Conservation (phyloP, 2,329 filamentous ascomycete genomes). For the Microdochium nivale region DNA sequence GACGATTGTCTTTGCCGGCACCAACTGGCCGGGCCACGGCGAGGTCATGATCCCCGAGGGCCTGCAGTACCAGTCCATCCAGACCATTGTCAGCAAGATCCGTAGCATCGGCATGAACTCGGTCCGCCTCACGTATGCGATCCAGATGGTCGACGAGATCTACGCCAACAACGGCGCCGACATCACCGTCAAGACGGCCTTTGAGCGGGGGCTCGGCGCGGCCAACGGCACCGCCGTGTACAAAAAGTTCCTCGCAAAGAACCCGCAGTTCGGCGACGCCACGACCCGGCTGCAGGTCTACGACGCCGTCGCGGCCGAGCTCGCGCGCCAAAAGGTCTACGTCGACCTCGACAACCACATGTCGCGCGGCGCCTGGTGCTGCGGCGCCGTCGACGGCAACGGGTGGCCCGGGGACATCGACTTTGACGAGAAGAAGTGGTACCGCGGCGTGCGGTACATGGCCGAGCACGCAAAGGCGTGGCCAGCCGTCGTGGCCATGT, state of each 20-base stretch:
- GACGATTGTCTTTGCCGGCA: conserved; percentile 41
- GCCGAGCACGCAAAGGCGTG: conserved; percentile 42
- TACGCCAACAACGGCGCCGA: conserved; percentile 38
- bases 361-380: conserved; percentile 51
- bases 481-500: conserved; percentile 38
- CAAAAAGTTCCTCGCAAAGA: conserved; percentile 42
- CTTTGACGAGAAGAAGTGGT: conserved; percentile 52
- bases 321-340: conserved; percentile 44
- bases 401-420: conserved; percentile 53
- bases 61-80: conserved; percentile 51
- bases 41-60: conserved; percentile 60
- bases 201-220: conserved; percentile 36
- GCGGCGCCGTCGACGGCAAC: conserved; percentile 44
- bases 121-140: conserved; percentile 54
- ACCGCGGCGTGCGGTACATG: conserved; percentile 51
- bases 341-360: conserved; percentile 55
- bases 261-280: conserved; percentile 43
- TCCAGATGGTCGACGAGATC: conserved; percentile 54
- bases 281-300: conserved; percentile 51
- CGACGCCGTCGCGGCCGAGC: conserved; percentile 53
- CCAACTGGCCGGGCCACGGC: conserved; percentile 53
- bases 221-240: conserved; percentile 44
- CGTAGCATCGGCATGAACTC: conserved; percentile 55
- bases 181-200: conserved; percentile 33
- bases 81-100: conserved; percentile 43